Base-by-base conservation (phyloP, 140 eudicot genomes). In the Flaveria floridana region DNA sequence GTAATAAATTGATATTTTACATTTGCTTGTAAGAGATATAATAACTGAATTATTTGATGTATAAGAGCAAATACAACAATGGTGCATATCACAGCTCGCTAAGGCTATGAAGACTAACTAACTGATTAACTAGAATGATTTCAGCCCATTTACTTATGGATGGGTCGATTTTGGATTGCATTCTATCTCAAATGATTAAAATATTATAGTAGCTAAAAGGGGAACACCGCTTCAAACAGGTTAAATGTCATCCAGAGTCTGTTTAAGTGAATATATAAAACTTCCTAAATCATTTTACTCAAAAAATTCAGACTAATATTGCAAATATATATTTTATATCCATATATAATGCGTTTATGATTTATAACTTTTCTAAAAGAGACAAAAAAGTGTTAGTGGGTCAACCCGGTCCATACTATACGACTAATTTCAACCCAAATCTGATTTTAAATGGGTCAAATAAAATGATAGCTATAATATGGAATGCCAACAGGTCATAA, bases 1-100 rank as follows among this genome's bases (percentile, higher is more conserved):
- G 50, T 34, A 55, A 20, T 6, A 61, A 51, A 53, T 26, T 11
- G 15, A 67, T 75, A 61, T 37, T 64, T 64, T 41, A 57, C 34
- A 23, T 50, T n/a, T 15, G 56, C 50, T 75, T 56, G 16, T 28
- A 3, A 75, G 70, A 53, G 6, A 2, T 14, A 18, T 4, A 10
- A 50, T 41, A 42, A 19, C 5, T 34, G 9, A 7, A 67, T 18
- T 46, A 10, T 68, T 10, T 52, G 70, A 9, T 52, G 69, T 16
- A 73, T 34, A 44, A 73, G 57, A 28, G 7, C 16, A 73, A 57
- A 55, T 57, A 55, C 71, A 44, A 48, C 44, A 23, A 47, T 18
- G 16, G 20, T 20, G 26, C 44, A 9, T 67, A 19, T 66, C 13
- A 16, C 30, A 37, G 13, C 15, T 16, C 9, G 1, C 19, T 51